Evolutionary conservation across 192 early-diverging fungal species (phyloP).

Genomic region (Pilaira anomala): DNA sequence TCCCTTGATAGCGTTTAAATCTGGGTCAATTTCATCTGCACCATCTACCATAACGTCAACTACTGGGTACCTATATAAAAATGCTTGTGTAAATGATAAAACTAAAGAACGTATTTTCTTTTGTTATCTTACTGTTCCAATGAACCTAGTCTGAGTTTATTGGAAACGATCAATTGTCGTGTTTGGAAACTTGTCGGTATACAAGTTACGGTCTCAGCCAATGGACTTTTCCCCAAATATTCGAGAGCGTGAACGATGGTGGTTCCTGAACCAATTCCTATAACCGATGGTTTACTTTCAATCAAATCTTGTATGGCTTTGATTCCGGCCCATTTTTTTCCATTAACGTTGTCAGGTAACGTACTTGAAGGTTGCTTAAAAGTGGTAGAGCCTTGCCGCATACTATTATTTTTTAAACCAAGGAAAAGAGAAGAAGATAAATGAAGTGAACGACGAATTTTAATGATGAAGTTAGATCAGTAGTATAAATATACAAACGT

Average conservation of each 20-base stretch:
- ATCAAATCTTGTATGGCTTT: not conserved
- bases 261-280: slow-evolving; percentile 82
- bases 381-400: too few species aligned
- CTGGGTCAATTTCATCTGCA: slow-evolving; percentile 82
- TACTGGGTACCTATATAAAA: slow-evolving; percentile 47
- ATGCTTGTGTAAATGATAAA: not conserved
- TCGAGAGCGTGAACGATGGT: slow-evolving; percentile 82
- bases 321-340: not conserved
- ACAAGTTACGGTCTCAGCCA: slow-evolving; percentile 68
- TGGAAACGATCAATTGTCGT: slow-evolving; percentile 71
- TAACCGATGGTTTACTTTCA: not conserved
- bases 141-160: slow-evolving; percentile 69
- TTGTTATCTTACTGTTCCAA: slow-evolving; percentile 71
- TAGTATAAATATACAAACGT: too few species aligned
- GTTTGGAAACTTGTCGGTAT: slow-evolving; percentile 92
- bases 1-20: slow-evolving; percentile 85
- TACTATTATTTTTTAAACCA: too few species aligned
- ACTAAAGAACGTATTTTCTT: too few species aligned
- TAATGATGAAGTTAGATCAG: too few species aligned
- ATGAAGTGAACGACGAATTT: too few species aligned
- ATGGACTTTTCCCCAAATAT: slow-evolving; percentile 52
- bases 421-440: too few species aligned
- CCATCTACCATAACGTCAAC: slow-evolving; percentile 93
- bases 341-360: not conserved
- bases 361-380: too few species aligned